phyloP scores from a whole-genome alignment of 2,329 filamentous ascomycete species.

The Sporothrix brunneoviolacea region DNA sequence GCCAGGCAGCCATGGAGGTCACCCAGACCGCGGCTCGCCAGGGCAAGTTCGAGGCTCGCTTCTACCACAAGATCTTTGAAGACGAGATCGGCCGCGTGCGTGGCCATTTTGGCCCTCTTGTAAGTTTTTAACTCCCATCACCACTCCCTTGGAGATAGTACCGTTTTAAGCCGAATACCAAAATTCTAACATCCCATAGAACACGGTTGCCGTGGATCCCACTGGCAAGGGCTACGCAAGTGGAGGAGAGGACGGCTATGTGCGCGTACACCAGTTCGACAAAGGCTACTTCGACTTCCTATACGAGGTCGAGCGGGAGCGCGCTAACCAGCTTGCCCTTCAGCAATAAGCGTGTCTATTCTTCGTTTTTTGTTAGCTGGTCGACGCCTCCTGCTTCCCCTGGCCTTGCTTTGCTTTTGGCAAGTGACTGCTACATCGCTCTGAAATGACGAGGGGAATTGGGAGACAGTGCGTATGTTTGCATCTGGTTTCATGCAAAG shows the following conservation, averaged over 20 bases:
- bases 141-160: too few relatives aligned
- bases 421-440: too few relatives aligned
- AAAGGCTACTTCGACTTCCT: conserved; percentile 97
- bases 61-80: conserved; percentile 99
- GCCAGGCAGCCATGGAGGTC: conserved; percentile 98
- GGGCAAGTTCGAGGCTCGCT: conserved; percentile 98
- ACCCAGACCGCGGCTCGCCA: conserved; percentile 89
- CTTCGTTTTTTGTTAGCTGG: too few relatives aligned
- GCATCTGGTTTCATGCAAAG: conserved; percentile 3
- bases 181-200: conserved; percentile 37
- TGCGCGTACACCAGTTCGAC: conserved; percentile 97
- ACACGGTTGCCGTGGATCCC: conserved; percentile 92
- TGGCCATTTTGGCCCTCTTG: conserved; percentile 89
- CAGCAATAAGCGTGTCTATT: conserved; percentile 11
- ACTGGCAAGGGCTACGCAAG: conserved; percentile 88
- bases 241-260: conserved; percentile 97
- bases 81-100: conserved; percentile 96
- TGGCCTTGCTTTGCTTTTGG: too few relatives aligned
- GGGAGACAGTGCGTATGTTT: neutral
- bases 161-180: too few relatives aligned
- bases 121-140: conserved; percentile 24
- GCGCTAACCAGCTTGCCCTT: conserved; percentile 37
- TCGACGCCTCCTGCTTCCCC: too few relatives aligned
- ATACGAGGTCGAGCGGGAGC: conserved; percentile 96
- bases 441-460: too few relatives aligned